Evolutionary conservation across 1,139 yeast species (phyloP), one percentile per base, ranked within the genome.

Genomic region (Pichia sp.): DNA sequence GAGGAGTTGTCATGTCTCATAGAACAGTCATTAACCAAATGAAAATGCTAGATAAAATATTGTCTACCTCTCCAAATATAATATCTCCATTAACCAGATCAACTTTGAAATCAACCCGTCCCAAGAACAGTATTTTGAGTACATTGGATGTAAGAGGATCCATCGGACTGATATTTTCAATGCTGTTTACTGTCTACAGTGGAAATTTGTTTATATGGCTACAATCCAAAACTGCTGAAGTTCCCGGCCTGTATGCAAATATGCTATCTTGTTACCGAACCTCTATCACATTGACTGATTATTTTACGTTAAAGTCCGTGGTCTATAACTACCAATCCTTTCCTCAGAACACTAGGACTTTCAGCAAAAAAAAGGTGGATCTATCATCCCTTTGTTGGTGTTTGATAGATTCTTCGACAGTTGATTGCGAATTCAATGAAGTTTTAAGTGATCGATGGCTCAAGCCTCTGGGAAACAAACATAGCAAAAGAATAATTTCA

Each of bases 1-100:
- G 97, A 54, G 99, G 99, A 6, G 96, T 95, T 44, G 97, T 95
- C 1, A 79, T 95, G 67, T 87, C 95, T 36, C 98, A 93, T 66
- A 76, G 90, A 57, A 90, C 97, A 0, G 80, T 95, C 16, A 77
- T 87, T 64, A 95, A 90, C 63, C 99, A 93, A 67, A 89, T 93
- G 93, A 79, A 81, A 57, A 81, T 90, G 53, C 68, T 95, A 41
- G 79, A 87, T 13, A 78, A 82, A 6, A 81, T 95, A 31, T 72
- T 93, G 23, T 80, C 81, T 66, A 83, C 89, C 55, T 74, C 77
- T 66, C 89, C 92, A 1, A 75, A 75, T 49, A 55, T 57, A 8
- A 51, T 53, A 19, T 61, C 59, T 11, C 59, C 63, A 8, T 57
- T 59, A 62, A 69, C 70, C 23, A 67, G 80, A 55, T 71, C 79